phyloP scores from a whole-genome alignment of 176 grass and related monocot species.

The Tillandsia leiboldiana region DNA sequence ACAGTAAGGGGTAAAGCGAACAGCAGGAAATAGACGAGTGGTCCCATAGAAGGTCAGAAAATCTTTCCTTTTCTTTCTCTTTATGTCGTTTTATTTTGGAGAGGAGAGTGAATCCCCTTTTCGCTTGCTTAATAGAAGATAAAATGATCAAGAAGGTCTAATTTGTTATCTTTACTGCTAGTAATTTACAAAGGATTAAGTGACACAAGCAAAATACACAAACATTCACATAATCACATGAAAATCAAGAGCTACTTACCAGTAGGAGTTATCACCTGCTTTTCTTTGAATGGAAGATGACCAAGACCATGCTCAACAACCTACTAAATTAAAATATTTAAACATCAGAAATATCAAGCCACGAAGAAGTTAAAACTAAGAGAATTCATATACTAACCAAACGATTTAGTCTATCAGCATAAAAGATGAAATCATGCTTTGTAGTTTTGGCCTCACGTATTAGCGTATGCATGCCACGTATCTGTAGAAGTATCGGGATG shows the following conservation, averaged over 20 bases:
- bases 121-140: too few relatives aligned
- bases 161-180: too few relatives aligned
- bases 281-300: conserved; percentile 93
- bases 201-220: not conserved
- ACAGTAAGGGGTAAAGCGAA: too few relatives aligned
- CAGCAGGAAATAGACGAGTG: too few relatives aligned
- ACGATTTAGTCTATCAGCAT: conserved; percentile 87
- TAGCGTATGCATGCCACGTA: conserved; percentile 91
- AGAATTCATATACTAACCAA: conserved; percentile 37
- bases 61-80: too few relatives aligned
- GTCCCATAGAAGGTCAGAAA: too few relatives aligned
- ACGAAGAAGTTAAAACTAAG: conserved; percentile 14
- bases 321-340: conserved; percentile 31
- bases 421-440: conserved; percentile 92
- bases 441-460: conserved; percentile 67
- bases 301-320: conserved; percentile 89
- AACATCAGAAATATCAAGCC: not conserved
- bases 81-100: too few relatives aligned
- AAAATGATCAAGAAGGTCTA: too few relatives aligned
- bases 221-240: not conserved
- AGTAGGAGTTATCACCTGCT: conserved; percentile 76
- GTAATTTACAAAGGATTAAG: not conserved
- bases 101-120: too few relatives aligned
- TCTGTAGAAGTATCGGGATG: conserved; percentile 33
- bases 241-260: conserved; percentile 27